Percentiles rank a stretch among this genome's conserved stretches.
phyloP scores from a whole-genome alignment of 176 grass and related monocot species.

The Avena eriantha region DNA sequence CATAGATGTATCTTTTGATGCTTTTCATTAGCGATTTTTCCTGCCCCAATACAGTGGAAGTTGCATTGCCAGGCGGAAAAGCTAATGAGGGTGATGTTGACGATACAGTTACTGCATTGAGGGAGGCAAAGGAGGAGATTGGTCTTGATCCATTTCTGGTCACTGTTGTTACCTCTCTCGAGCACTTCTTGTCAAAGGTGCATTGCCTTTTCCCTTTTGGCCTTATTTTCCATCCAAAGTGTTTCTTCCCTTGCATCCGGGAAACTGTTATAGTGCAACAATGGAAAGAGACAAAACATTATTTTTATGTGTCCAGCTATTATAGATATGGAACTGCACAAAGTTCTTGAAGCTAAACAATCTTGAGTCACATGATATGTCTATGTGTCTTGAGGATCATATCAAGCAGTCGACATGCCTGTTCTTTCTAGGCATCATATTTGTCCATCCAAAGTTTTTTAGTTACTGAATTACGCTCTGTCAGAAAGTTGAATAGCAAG shows the following conservation, averaged over 20 bases:
- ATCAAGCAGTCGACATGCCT: neutral
- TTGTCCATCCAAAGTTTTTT: neutral
- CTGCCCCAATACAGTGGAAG: slow-evolving; percentile 45
- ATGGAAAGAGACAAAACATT: neutral
- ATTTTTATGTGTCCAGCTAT: neutral
- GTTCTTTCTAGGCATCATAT: slow-evolving; percentile 4
- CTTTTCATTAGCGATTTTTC: neutral
- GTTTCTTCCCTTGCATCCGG: neutral
- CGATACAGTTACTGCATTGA: slow-evolving; percentile 50
- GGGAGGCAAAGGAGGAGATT: slow-evolving; percentile 64
- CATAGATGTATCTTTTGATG: slow-evolving; percentile 18
- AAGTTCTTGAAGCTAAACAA: neutral
- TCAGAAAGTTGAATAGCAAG: neutral
- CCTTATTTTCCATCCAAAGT: slow-evolving; percentile 3
- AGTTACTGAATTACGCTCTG: neutral
- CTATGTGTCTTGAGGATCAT: slow-evolving; percentile 3
- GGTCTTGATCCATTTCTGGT: slow-evolving; percentile 50
- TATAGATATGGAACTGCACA: neutral
- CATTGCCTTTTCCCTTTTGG: slow-evolving; percentile 1
- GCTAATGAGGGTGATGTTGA: slow-evolving; percentile 51
- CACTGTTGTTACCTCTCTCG: slow-evolving; percentile 45
- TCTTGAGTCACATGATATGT: neutral
- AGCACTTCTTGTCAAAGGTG: slow-evolving; percentile 62
- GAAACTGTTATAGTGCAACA: neutral
- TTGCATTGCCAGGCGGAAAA: slow-evolving; percentile 58